Percentiles rank a stretch among this genome's conserved stretches.
phyloP scores from a whole-genome alignment of 306 rosid genomes.

The Prunus padus region DNA sequence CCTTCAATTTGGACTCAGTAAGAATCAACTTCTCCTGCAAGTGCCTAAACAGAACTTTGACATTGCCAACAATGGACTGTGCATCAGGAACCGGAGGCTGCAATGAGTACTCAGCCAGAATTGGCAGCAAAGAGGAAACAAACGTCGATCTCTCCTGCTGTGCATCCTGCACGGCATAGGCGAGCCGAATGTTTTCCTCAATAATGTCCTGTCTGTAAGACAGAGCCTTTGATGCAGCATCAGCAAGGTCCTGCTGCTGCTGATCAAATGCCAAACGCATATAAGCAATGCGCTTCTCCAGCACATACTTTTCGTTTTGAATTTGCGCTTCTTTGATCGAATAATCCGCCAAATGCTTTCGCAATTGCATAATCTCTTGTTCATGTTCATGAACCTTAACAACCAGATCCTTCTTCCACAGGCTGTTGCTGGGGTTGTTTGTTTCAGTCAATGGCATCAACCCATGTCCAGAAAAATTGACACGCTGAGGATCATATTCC shows the following conservation, averaged over 20 bases:
- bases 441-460: slow-evolving; percentile 57
- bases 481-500: slow-evolving; percentile 45
- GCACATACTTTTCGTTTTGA: slow-evolving; percentile 72
- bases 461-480: slow-evolving; percentile 56
- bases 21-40: slow-evolving; percentile 88
- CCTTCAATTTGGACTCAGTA: slow-evolving; percentile 93
- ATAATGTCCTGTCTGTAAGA: slow-evolving; percentile 82
- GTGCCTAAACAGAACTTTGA: slow-evolving; percentile 91
- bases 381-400: slow-evolving; percentile 70
- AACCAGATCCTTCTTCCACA: slow-evolving; percentile 77
- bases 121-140: slow-evolving; percentile 84
- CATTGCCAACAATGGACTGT: slow-evolving; percentile 83
- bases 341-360: slow-evolving; percentile 79
- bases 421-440: slow-evolving; percentile 31
- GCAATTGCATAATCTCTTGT: slow-evolving; percentile 78
- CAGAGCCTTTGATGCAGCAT: slow-evolving; percentile 49
- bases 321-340: slow-evolving; percentile 81
- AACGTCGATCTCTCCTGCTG: slow-evolving; percentile 92
- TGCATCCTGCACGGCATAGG: slow-evolving; percentile 69
- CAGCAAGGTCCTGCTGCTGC: slow-evolving; percentile 56
- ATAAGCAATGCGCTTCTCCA: slow-evolving; percentile 95
- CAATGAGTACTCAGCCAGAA: slow-evolving; percentile 86
- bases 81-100: slow-evolving; percentile 91
- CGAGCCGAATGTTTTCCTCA: slow-evolving; percentile 92
- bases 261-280: slow-evolving; percentile 85